A percentile compares a stretch with the other conserved stretches of the same genome.
phyloP scores from a whole-genome alignment of 306 rosid genomes.

The Pyrus pyrifolia region DNA sequence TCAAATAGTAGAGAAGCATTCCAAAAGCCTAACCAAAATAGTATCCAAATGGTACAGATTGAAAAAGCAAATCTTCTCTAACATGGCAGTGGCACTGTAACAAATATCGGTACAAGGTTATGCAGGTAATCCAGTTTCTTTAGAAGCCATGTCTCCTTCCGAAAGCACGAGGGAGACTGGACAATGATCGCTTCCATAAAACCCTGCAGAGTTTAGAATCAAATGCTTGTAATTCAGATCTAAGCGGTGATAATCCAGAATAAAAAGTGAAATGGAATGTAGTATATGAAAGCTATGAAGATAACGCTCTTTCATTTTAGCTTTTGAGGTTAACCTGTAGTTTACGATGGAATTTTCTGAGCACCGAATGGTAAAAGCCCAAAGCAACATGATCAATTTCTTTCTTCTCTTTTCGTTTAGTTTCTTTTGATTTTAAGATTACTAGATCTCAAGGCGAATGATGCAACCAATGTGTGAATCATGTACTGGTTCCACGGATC shows the following conservation, averaged over 20 bases:
- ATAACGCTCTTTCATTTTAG: neutral
- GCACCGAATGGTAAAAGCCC: neutral
- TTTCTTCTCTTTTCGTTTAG: neutral
- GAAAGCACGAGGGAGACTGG: constrained; percentile 81
- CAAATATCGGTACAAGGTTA: neutral
- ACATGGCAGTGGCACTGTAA: neutral
- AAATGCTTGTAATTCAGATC: constrained; percentile 3
- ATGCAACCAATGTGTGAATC: neutral
- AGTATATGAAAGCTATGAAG: neutral
- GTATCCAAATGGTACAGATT: neutral
- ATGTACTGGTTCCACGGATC: neutral
- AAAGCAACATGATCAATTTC: neutral
- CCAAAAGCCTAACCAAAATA: neutral
- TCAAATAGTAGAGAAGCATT: neutral
- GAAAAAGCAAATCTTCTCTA: neutral
- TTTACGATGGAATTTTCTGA: neutral
- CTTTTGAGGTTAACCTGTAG: neutral
- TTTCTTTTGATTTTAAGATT: neutral
- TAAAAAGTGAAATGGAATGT: neutral
- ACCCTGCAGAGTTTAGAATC: constrained; percentile 43
- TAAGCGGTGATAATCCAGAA: neutral
- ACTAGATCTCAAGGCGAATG: neutral
- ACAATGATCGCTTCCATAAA: constrained; percentile 94
- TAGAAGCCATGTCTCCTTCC: constrained; percentile 28
- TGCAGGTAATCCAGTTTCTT: constrained; percentile 24